Base-by-base conservation (phyloP, 768 basidiomycete species). In the Coprinopsis marcescibilis region DNA sequence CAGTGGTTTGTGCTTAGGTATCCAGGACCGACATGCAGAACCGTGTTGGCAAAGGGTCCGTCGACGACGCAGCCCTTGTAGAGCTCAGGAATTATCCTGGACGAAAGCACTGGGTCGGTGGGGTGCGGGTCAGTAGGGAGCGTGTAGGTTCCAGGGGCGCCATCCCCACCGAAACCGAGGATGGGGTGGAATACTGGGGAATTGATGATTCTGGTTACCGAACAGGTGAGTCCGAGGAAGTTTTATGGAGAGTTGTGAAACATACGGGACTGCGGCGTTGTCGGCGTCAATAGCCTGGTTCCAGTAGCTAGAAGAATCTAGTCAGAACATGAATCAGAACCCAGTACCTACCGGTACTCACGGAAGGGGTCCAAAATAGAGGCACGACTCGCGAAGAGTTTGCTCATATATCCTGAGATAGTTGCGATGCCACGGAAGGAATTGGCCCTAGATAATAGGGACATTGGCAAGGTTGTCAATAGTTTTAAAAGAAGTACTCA, bases 351-450 rank as follows among this genome's bases (percentile, higher is more conserved):
- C 7, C 10, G 7, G 12, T 14, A 49, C 57, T n/a, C 43, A 58
- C 58, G 58, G 55, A 24, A 56, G 51, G 1, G 59, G 56, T 19
- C 58, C 58, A 13, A 20, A 53, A 42, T 57, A 60, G 10, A 55
- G 56, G 42, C 61, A 62, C 42, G 59, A 56, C 1, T 56, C 49
- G 13, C 59, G 46, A 11, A 62, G 48, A 2, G 53, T 51, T 34
- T 53, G 48, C 24, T 59, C 56, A 36, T 58, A 62, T 10, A 56
- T 35, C 11, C 51, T 54, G 2, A 50, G 52, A 43, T 54, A 55
- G 40, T 54, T 55, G 11, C 59, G 50, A 32, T 62, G 61, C 59
- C 59, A 62, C 3, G 61, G 52, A 12, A 58, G 45, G 46, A 62
- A 62, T 26, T 62, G 56, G 3, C 61, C 58, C 57, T 61, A 21